Evolutionary conservation across 208 protist species (phyloP).

Genomic region (Wallacemonas sp.): DNA sequence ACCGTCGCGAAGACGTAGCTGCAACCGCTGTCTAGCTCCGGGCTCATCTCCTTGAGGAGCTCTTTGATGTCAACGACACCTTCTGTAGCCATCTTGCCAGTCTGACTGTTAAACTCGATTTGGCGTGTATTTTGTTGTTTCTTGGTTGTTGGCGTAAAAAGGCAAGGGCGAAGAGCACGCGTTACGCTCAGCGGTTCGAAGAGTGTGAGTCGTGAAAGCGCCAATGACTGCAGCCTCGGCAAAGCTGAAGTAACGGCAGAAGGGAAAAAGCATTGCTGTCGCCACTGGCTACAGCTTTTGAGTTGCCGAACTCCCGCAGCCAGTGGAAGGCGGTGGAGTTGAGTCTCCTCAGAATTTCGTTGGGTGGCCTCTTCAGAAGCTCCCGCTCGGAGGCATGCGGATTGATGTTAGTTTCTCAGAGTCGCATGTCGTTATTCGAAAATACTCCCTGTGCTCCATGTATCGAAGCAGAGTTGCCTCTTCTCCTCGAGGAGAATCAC

Average conservation of each 20-base stretch:
- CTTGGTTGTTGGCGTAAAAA: too few relatives aligned
- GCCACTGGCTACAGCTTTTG: too few relatives aligned
- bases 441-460: slow-evolving; percentile 66
- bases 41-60: slow-evolving; percentile 25
- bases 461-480: slow-evolving; percentile 65
- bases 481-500: slow-evolving; percentile 52
- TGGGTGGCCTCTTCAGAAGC: too few relatives aligned
- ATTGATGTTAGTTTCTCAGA: not conserved
- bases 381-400: too few relatives aligned
- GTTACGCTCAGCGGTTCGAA: too few relatives aligned
- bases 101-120: not conserved
- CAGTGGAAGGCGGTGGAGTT: too few relatives aligned
- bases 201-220: too few relatives aligned
- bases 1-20: slow-evolving; percentile 23
- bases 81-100: not conserved
- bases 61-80: slow-evolving; percentile 18
- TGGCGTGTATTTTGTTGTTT: not conserved
- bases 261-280: too few relatives aligned
- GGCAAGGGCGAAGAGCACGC: too few relatives aligned
- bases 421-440: slow-evolving; percentile 24
- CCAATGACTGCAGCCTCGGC: too few relatives aligned
- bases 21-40: slow-evolving; percentile 9
- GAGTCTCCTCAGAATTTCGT: not conserved
- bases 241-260: too few relatives aligned
- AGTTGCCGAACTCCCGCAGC: too few relatives aligned